Evolutionary conservation across 345 rosid genomes (phyloP).

Genomic region (Pistacia vera): DNA sequence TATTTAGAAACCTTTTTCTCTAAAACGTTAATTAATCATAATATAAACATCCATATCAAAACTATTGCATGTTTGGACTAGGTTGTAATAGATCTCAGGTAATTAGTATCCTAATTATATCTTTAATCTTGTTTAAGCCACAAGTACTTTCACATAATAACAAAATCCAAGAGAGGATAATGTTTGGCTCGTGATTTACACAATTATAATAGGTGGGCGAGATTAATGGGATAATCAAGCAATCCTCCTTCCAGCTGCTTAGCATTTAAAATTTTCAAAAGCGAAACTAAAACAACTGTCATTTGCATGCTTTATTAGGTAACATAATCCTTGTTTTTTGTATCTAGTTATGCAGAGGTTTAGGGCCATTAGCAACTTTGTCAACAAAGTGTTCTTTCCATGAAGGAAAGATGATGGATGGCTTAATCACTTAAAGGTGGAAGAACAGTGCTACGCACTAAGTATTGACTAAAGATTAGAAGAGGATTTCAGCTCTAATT

Average conservation of each 20-base stretch:
- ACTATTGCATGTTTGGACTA: constrained; percentile 14
- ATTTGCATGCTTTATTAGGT: constrained; percentile 44
- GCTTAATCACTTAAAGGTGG: constrained; percentile 18
- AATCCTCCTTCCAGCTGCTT: constrained; percentile 47
- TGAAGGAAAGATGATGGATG: constrained; percentile 18
- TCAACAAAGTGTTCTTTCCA: constrained; percentile 26
- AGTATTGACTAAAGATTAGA: constrained; percentile 27
- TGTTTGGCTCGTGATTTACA: constrained; percentile 20
- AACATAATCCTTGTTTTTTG: constrained; percentile 24
- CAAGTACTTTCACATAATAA: constrained; percentile 18
- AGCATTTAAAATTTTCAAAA: constrained; percentile 21
- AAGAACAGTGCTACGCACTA: constrained; percentile 26
- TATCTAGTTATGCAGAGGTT: constrained; percentile 26
- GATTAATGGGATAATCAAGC: constrained; percentile 14
- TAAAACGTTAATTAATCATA: not conserved
- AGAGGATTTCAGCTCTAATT: constrained; percentile 16
- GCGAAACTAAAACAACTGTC: constrained; percentile 28
- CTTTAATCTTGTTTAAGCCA: constrained; percentile 29
- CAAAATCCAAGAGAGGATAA: constrained; percentile 30
- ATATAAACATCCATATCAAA: constrained; percentile 4
- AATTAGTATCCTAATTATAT: not conserved
- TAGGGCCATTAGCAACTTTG: constrained; percentile 19
- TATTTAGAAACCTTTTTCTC: not conserved
- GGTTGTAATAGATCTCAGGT: not conserved
- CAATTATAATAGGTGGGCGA: constrained; percentile 9